Conservation (phyloP, 129 eudicot species). For the Flaveria robusta region DNA sequence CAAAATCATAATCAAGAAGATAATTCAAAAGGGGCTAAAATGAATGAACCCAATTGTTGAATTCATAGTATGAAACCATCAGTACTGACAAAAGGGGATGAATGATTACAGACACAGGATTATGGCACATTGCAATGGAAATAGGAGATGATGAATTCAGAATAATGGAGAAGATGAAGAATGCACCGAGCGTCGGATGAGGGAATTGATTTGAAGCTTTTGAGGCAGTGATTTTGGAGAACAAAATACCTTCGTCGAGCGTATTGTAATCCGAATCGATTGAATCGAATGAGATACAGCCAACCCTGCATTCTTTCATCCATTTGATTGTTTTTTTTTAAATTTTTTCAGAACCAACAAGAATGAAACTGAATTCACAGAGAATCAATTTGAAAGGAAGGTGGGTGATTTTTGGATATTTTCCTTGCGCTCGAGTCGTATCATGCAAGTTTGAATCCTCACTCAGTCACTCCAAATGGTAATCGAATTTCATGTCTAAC, state of each 20-base stretch:
- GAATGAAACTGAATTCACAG: neutral
- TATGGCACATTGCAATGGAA: neutral
- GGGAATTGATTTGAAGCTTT: constrained; percentile 80
- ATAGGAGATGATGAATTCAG: too few species aligned
- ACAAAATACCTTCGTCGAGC: constrained; percentile 75
- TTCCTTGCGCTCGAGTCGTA: too few species aligned
- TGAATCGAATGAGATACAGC: constrained; percentile 71
- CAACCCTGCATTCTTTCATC: constrained; percentile 89
- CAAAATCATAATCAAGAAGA: neutral
- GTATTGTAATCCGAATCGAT: constrained; percentile 76
- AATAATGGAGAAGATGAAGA: too few species aligned
- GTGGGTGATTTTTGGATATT: neutral
- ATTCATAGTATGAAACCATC: constrained; percentile 31
- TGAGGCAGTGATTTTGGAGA: constrained; percentile 69
- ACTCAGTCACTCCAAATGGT: too few species aligned
- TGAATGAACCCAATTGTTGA: constrained; percentile 42
- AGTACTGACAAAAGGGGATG: constrained; percentile 65
- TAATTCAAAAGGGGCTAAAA: neutral
- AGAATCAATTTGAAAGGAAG: too few species aligned
- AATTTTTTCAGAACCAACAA: too few species aligned
- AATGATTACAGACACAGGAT: constrained; percentile 75
- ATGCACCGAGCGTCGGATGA: constrained; percentile 52
- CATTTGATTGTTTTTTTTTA: too few species aligned
- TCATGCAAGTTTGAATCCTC: too few species aligned
- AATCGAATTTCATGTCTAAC: too few species aligned